phyloP scores from a whole-genome alignment of 495 filamentous ascomycete genomes.

The Lophium mytilinum region DNA sequence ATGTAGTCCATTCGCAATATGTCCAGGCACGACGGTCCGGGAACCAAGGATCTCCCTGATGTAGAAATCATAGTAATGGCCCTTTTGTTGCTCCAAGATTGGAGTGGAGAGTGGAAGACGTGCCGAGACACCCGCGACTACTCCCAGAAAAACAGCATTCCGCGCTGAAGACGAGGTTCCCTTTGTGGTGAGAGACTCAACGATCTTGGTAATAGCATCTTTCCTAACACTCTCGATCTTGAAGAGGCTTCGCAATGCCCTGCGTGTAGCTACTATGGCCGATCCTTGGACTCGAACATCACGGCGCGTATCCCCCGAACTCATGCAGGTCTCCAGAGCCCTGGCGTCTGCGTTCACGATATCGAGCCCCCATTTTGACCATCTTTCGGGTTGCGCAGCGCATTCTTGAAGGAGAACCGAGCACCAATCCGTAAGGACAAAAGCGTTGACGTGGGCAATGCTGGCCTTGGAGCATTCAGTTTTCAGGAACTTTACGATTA shows the following conservation, averaged over 20 bases:
- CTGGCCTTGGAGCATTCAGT: constrained; percentile 62
- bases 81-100: constrained; percentile 55
- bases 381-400: constrained; percentile 42
- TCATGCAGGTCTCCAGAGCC: constrained; percentile 68
- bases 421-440: constrained; percentile 88
- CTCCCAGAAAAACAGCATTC: constrained; percentile 71
- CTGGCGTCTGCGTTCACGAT: constrained; percentile 55
- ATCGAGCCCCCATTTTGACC: constrained; percentile 59
- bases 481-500: constrained; percentile 49
- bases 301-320: constrained; percentile 50
- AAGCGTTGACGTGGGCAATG: constrained; percentile 69
- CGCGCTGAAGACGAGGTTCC: constrained; percentile 50
- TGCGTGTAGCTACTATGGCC: constrained; percentile 26
- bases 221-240: constrained; percentile 48
- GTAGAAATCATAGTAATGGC: constrained; percentile 69
- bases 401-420: constrained; percentile 60
- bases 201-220: constrained; percentile 52
- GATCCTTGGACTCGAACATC: constrained; percentile 20
- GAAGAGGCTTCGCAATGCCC: constrained; percentile 64
- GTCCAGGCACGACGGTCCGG: constrained; percentile 56
- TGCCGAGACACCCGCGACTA: constrained; percentile 76
- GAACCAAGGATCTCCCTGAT: constrained; percentile 78
- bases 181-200: constrained; percentile 59
- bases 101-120: constrained; percentile 52
- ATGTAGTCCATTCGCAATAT: constrained; percentile 63